phyloP scores from a whole-genome alignment of 2,329 filamentous ascomycete species.

The Ceratocystis harringtonii region DNA sequence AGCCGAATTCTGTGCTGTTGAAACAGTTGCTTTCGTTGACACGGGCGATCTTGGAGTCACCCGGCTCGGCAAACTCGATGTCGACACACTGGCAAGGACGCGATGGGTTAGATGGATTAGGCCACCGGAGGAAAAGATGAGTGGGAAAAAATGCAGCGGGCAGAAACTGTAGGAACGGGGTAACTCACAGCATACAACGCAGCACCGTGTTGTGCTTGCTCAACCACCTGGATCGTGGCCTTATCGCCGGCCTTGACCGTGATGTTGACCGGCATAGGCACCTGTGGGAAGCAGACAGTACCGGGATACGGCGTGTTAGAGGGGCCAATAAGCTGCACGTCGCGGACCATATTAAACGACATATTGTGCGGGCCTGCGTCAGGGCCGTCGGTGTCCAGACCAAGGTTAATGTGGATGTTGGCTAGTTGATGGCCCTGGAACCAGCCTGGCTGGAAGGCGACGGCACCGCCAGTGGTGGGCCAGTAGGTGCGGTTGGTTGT shows the following conservation, averaged over 20 bases:
- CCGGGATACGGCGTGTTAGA: constrained; percentile 74
- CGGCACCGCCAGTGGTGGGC: constrained; percentile 74
- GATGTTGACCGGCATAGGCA: constrained; percentile 61
- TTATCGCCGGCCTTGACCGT: constrained; percentile 66
- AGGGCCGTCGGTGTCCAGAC: constrained; percentile 56
- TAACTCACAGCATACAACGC: constrained; percentile 60
- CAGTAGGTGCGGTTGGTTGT: constrained; percentile 80
- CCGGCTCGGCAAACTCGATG: constrained; percentile 73
- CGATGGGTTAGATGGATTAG: no score
- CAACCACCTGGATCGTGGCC: constrained; percentile 79
- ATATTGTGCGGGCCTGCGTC: constrained; percentile 62
- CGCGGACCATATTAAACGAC: constrained; percentile 64
- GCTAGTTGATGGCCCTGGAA: constrained; percentile 76
- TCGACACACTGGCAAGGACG: constrained; percentile 59
- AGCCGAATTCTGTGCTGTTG: constrained; percentile 66
- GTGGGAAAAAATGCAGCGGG: background rate
- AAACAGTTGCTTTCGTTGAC: constrained; percentile 77
- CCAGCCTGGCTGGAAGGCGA: constrained; percentile 89
- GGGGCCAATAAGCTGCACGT: constrained; percentile 73
- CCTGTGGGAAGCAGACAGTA: constrained; percentile 76
- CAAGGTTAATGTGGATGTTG: constrained; percentile 81
- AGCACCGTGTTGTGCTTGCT: constrained; percentile 70
- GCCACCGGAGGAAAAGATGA: background rate
- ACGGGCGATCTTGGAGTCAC: constrained; percentile 48
- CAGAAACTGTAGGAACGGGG: background rate